Evolutionary conservation across 371 early-diverging fungal genomes (phyloP).

Genomic region (Lichtheimia hyalospora): DNA sequence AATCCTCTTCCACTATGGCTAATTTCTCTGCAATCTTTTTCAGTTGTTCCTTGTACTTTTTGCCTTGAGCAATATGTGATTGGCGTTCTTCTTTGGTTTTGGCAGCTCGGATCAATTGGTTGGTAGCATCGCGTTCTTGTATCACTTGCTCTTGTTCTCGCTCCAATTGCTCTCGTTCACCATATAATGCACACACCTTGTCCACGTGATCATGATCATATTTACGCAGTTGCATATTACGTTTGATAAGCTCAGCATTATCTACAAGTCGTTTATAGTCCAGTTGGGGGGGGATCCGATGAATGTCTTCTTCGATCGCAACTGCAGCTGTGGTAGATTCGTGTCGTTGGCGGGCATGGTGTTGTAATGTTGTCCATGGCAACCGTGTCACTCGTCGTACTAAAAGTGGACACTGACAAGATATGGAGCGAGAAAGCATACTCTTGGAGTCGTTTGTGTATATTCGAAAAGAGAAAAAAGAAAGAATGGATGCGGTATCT

Average conservation of each 20-base stretch:
- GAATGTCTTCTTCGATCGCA: slow-evolving; percentile 15
- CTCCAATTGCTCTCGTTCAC: slow-evolving; percentile 26
- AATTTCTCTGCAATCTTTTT: slow-evolving; percentile 38
- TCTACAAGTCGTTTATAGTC: slow-evolving; percentile 62
- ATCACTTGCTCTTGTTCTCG: slow-evolving; percentile 39
- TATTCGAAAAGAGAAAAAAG: too few relatives aligned
- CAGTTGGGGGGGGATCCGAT: slow-evolving; percentile 53
- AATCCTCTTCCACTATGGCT: slow-evolving; percentile 33
- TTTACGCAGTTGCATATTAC: slow-evolving; percentile 60
- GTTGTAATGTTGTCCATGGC: too few relatives aligned
- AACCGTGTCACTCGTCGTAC: too few relatives aligned
- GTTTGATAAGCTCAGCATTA: slow-evolving; percentile 44
- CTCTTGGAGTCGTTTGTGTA: too few relatives aligned
- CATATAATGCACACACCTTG: slow-evolving; percentile 52
- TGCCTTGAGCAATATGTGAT: slow-evolving; percentile 13
- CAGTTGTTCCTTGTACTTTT: slow-evolving; percentile 43
- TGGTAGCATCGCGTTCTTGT: slow-evolving; percentile 51
- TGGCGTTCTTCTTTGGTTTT: slow-evolving; percentile 18
- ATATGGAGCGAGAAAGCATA: too few relatives aligned
- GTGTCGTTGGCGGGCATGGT: too few relatives aligned
- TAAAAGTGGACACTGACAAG: too few relatives aligned
- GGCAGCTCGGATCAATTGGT: slow-evolving; percentile 16
- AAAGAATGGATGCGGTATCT: too few relatives aligned
- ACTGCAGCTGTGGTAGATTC: neutral
- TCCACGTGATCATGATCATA: slow-evolving; percentile 41